phyloP scores from a whole-genome alignment of 2,329 filamentous ascomycete species.

The Fusarium sp. region DNA sequence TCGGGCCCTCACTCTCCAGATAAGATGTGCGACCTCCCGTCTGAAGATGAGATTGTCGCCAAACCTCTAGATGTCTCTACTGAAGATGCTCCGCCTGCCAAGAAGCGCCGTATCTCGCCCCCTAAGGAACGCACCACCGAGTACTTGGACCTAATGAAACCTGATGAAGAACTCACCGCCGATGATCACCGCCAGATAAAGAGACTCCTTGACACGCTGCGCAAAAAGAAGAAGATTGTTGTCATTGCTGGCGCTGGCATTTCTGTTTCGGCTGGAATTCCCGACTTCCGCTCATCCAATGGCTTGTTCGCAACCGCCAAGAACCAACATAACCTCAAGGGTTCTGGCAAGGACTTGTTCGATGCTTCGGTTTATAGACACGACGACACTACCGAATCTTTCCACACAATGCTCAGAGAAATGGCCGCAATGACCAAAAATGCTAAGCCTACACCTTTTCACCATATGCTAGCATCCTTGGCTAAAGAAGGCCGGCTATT shows the following conservation, averaged over 20 bases:
- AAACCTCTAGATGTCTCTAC: constrained; percentile 40
- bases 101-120: constrained; percentile 77
- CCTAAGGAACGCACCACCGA: constrained; percentile 80
- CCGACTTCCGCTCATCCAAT: constrained; percentile 92
- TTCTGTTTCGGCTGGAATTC: constrained; percentile 95
- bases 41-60: constrained; percentile 50
- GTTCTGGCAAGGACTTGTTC: constrained; percentile 93
- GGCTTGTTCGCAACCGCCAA: constrained; percentile 90
- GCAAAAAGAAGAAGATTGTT: constrained; percentile 95
- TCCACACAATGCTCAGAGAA: constrained; percentile 95
- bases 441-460: constrained; percentile 87
- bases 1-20: constrained; percentile 66
- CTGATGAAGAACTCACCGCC: constrained; percentile 62
- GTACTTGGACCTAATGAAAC: constrained; percentile 76
- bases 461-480: constrained; percentile 91
- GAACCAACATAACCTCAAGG: constrained; percentile 88
- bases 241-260: constrained; percentile 97
- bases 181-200: constrained; percentile 70
- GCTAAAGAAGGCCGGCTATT: constrained; percentile 88
- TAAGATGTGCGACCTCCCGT: constrained; percentile 58
- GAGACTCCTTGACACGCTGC: constrained; percentile 78
- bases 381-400: constrained; percentile 86
- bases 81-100: constrained; percentile 77
- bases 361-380: constrained; percentile 98
- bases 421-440: constrained; percentile 82